Conservation (phyloP, 768 basidiomycete genomes). For the Boletus tylopilopsis region DNA sequence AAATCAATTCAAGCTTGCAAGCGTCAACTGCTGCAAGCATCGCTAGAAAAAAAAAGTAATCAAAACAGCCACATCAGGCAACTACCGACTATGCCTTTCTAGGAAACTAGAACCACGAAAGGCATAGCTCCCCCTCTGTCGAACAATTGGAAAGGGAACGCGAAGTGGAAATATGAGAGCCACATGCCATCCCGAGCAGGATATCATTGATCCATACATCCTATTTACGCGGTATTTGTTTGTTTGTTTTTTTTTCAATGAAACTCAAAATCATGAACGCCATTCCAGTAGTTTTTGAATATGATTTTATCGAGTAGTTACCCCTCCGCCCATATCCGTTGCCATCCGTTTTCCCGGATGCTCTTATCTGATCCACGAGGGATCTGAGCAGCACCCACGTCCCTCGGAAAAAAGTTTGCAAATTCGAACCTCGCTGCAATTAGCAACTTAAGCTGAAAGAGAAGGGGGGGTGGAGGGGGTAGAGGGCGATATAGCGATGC, state of each 20-base stretch:
- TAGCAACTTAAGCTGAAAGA: conserved; percentile 48
- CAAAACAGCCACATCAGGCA: conserved; percentile 12
- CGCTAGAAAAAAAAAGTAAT: conserved; percentile 4
- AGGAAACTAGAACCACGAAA: conserved; percentile 5
- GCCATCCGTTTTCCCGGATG: conserved; percentile 21
- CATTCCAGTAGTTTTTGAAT: too few species aligned
- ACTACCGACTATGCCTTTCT: conserved; percentile 11
- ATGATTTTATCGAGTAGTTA: too few species aligned
- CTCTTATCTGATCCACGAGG: conserved; percentile 35
- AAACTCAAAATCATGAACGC: conserved; percentile 40
- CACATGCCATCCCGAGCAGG: conserved; percentile 24
- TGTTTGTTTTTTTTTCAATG: too few species aligned
- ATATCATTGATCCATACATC: too few species aligned
- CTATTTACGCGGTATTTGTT: too few species aligned
- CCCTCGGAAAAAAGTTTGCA: conserved; percentile 34
- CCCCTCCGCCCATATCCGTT: conserved; percentile 32
- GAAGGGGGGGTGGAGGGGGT: conserved; percentile 55
- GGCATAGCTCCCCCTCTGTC: conserved; percentile 2
- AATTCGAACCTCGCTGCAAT: conserved; percentile 30
- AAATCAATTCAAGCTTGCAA: too few species aligned
- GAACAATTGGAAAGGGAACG: conserved; percentile 15
- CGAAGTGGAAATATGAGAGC: conserved; percentile 10
- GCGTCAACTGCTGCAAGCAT: too few species aligned
- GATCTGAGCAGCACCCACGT: conserved; percentile 30
- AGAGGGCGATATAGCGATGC: conserved; percentile 42